Base-by-base conservation (phyloP, 2,329 filamentous ascomycete genomes). In the Balansia obtecta region DNA sequence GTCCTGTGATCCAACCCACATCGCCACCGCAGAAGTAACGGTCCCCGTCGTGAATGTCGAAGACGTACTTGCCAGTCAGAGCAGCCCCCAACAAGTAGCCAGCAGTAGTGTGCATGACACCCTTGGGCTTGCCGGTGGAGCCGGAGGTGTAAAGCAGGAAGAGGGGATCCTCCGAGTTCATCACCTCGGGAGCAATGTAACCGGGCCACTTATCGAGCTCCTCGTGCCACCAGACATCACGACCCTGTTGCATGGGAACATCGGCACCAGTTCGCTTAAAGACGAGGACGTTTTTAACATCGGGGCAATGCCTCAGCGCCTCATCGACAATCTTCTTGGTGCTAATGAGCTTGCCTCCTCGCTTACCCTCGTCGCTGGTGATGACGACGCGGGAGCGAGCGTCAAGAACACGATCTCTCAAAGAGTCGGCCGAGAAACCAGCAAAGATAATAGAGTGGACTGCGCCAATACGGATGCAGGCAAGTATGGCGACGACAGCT, bases 311-410 rank as follows among this genome's bases (percentile, higher is more conserved):
- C 76, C 93, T 95, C 54, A 98, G 79, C 38, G 91, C 91, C 65
- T 97, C 93, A 63, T 98, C 93, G 58, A 97, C 93, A 65, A 98
- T 97, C 76, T 95, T 95, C 82, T 98, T 97, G 61, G 91, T 97
- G 62, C 88, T 87, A 65, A 98, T 96, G 62, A 94, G 71, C 77
- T 97, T 98, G 67, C 93, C 93, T 61, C 93, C 93, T 62, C 93
- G 88, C 79, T 94, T 95, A 64, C 93, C 93, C 77, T 98, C 93
- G 66, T 98, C 93, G 2, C 88, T 86, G 53, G 93, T 98, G 65
- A 98, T 96, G 70, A 97, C 85, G 49, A 97, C 87, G 73, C 86
- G 95, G 67, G 85, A 91, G 59, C 88, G 73, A 52, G 86, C 91
- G 64, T 98, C 93, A 54, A 93, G 74, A 61, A 98, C 90, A 63